These are phyloP conservation scores for Oenanthe javanica DNA, from an alignment of 140 eudicot genomes.

Conservation along the genomic window DNA sequence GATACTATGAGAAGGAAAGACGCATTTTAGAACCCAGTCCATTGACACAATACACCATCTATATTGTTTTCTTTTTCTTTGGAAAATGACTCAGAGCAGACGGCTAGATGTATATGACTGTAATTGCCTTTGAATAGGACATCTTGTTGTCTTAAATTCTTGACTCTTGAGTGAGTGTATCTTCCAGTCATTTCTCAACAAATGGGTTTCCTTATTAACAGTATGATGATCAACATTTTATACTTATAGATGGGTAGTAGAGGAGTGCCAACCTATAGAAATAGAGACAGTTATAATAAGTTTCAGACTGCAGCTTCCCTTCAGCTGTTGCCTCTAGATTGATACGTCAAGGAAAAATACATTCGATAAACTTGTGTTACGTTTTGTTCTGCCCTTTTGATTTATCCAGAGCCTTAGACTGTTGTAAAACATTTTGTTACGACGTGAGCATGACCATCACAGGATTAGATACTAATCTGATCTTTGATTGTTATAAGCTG, in stretches of 20 bases:
- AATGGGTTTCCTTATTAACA: background rate
- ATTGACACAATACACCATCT: conserved; percentile 8
- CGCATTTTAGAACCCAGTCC: conserved; percentile 6
- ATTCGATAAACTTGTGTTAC: no score
- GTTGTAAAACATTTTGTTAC: no score
- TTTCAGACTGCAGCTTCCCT: background rate
- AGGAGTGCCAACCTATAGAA: no score
- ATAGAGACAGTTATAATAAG: background rate
- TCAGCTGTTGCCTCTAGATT: background rate
- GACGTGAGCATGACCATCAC: background rate
- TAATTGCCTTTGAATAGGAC: background rate
- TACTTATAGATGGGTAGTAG: no score
- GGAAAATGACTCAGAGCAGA: background rate
- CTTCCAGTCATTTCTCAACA: background rate
- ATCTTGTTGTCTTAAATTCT: background rate
- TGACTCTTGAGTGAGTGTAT: background rate
- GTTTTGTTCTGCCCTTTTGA: background rate
- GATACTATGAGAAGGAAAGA: conserved; percentile 13
- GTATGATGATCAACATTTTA: background rate
- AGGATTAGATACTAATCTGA: background rate
- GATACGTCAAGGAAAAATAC: background rate
- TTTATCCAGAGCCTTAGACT: no score
- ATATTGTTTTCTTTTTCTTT: conserved; percentile 2
- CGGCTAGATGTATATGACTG: background rate
- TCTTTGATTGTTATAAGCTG: background rate